These are phyloP conservation scores for Globisporangium radiosum DNA, from an alignment of 352 stramenopile genomes.

Conservation along the genomic window DNA sequence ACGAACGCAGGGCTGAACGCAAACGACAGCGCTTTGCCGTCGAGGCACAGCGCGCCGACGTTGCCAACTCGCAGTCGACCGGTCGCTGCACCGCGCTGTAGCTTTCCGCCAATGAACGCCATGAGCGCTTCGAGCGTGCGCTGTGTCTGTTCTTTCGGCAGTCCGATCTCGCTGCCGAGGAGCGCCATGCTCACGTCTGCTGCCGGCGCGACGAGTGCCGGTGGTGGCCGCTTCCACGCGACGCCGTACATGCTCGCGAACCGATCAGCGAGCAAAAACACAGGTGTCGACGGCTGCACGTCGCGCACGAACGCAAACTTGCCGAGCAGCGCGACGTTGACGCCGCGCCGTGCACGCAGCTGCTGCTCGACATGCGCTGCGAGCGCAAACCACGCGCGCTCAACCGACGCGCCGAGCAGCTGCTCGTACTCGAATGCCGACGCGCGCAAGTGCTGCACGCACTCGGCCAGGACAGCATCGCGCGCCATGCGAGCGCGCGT, in stretches of 20 bases:
- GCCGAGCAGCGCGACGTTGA: conserved; percentile 35
- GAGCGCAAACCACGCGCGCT: conserved; percentile 41
- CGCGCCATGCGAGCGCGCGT: conserved; percentile 1
- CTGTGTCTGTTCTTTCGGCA: conserved; percentile 35
- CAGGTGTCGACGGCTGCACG: conserved; percentile 17
- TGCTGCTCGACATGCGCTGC: conserved; percentile 27
- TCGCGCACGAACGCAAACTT: conserved; percentile 58
- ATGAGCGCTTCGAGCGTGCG: conserved; percentile 39
- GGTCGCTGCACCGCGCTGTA: conserved; percentile 19
- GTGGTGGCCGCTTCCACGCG: conserved; percentile 33
- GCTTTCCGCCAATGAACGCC: conserved; percentile 31
- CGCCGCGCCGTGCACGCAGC: conserved; percentile 27
- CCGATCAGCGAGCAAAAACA: conserved; percentile 49
- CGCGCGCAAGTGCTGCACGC: conserved; percentile 33
- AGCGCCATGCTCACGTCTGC: conserved; percentile 43
- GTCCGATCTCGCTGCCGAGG: conserved; percentile 27
- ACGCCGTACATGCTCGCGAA: conserved; percentile 36
- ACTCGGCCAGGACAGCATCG: conserved; percentile 31
- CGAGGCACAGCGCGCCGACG: conserved; percentile 34
- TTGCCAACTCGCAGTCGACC: conserved; percentile 25
- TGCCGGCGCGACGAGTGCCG: conserved; percentile 31
- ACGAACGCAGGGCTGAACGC: conserved; percentile 35
- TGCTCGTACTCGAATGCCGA: conserved; percentile 60
- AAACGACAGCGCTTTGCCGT: conserved; percentile 38
- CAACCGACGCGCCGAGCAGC: conserved; percentile 34